Evolutionary conservation across 805 yeast genomes (phyloP).

Genomic region (Dipodascus albidus): DNA sequence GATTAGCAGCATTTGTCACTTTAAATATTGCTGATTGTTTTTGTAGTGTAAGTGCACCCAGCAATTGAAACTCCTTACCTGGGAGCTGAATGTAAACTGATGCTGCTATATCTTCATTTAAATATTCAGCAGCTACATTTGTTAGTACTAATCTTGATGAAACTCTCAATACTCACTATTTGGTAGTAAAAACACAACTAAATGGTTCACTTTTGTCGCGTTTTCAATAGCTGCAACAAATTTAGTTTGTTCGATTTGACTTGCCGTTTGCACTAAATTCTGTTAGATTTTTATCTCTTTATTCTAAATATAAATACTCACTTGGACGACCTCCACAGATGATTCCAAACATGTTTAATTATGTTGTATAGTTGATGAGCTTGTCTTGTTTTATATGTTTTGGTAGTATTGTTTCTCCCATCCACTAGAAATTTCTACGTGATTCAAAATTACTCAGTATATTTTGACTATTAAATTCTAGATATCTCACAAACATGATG

Average conservation of each 20-base stretch:
- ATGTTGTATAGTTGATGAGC: neutral
- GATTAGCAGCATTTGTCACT: constrained; percentile 36
- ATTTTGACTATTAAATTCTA: neutral
- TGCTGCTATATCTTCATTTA: constrained; percentile 56
- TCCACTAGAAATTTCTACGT: neutral
- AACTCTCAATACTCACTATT: constrained; percentile 39
- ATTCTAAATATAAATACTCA: constrained; percentile 11
- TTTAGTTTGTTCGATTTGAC: constrained; percentile 58
- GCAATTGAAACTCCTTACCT: constrained; percentile 30
- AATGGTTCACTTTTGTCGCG: constrained; percentile 59
- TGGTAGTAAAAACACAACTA: constrained; percentile 79
- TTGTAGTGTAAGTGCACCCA: constrained; percentile 28
- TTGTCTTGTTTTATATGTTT: neutral
- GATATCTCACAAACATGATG: too few relatives aligned
- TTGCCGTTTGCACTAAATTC: constrained; percentile 24
- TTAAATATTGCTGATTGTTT: constrained; percentile 92
- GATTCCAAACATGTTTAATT: constrained; percentile 53
- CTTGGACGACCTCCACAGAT: constrained; percentile 65
- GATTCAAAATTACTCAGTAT: neutral
- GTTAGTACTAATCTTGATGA: neutral
- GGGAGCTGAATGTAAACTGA: constrained; percentile 82
- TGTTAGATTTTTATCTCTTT: neutral
- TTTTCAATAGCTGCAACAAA: constrained; percentile 53
- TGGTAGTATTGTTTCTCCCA: neutral
- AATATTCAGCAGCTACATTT: constrained; percentile 26